Evolutionary conservation across 352 stramenopile species (phyloP).

Genomic region (Phytophthora cryptogea): DNA sequence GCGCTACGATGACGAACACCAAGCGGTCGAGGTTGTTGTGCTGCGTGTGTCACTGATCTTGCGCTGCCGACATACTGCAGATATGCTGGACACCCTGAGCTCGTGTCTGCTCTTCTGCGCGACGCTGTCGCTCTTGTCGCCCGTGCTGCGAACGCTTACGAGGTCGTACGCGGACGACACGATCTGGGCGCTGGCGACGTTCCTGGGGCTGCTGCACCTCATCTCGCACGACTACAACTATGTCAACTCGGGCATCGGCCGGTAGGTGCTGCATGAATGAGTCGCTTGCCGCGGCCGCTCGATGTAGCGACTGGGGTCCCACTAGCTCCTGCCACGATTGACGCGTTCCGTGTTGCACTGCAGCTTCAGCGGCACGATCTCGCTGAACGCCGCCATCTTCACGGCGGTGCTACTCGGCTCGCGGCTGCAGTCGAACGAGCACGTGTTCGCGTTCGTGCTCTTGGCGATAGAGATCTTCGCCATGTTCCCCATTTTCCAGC

Average conservation of each 20-base stretch:
- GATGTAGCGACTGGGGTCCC: neutral
- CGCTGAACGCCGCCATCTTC: constrained; percentile 93
- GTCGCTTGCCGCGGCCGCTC: neutral
- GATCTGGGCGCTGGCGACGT: constrained; percentile 87
- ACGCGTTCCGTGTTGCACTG: constrained; percentile 8
- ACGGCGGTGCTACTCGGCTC: constrained; percentile 92
- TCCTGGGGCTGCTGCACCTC: constrained; percentile 84
- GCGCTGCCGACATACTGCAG: constrained; percentile 22
- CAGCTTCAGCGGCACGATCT: constrained; percentile 89
- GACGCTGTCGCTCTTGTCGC: constrained; percentile 86
- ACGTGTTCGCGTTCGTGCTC: constrained; percentile 91
- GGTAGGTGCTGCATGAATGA: constrained; percentile 28
- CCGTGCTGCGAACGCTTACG: constrained; percentile 91
- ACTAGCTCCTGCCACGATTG: constrained; percentile 2
- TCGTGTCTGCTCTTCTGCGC: constrained; percentile 84
- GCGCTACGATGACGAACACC: neutral
- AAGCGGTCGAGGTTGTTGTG: neutral
- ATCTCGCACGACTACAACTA: constrained; percentile 92
- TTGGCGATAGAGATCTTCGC: constrained; percentile 92
- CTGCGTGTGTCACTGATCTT: neutral
- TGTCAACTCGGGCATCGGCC: constrained; percentile 79
- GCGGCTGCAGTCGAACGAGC: constrained; percentile 88
- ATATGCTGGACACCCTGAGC: constrained; percentile 55
- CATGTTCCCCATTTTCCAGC: constrained; percentile 88
- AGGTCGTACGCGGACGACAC: constrained; percentile 91